phyloP scores from a whole-genome alignment of 495 filamentous ascomycete species.

The Pyronema domesticum region DNA sequence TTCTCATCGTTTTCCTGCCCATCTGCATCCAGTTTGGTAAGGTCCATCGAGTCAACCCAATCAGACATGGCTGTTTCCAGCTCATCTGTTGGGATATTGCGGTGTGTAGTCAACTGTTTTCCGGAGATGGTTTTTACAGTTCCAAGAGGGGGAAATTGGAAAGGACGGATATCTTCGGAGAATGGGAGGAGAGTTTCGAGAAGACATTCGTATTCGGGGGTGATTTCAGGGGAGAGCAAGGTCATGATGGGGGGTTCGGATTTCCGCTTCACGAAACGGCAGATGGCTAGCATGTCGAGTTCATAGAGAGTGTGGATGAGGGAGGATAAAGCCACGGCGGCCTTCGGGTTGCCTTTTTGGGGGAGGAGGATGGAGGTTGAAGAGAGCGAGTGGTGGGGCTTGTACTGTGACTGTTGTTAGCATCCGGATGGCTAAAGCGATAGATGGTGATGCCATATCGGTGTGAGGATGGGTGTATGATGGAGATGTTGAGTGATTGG shows the following conservation, averaged over 20 bases:
- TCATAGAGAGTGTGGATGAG: conserved; percentile 78
- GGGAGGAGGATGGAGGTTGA: conserved; percentile 56
- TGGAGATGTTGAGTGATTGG: conserved; percentile 7
- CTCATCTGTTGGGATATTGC: conserved; percentile 62
- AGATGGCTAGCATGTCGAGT: conserved; percentile 70
- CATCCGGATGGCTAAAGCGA: too few relatives aligned
- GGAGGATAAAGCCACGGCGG: conserved; percentile 68
- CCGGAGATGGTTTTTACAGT: conserved; percentile 78
- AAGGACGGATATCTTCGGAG: conserved; percentile 73
- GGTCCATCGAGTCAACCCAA: conserved; percentile 88
- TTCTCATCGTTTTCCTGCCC: conserved; percentile 56
- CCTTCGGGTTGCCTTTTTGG: conserved; percentile 52
- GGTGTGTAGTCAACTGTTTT: conserved; percentile 64
- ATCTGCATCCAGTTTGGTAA: conserved; percentile 56
- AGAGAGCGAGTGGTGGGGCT: conserved; percentile 70
- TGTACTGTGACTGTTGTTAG: conserved; percentile 38
- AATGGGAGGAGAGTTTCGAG: conserved; percentile 44
- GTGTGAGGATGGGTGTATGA: not conserved
- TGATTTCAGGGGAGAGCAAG: conserved; percentile 67
- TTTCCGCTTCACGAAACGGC: conserved; percentile 68
- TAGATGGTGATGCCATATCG: not conserved
- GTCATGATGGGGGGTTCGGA: conserved; percentile 56
- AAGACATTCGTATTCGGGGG: conserved; percentile 69
- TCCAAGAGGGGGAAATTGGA: conserved; percentile 80
- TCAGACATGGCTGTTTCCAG: conserved; percentile 65